A percentile compares a stretch with the other conserved stretches of the same genome.
Conservation (phyloP, 2,329 filamentous ascomycete genomes). For the Botryotinia globosa region DNA sequence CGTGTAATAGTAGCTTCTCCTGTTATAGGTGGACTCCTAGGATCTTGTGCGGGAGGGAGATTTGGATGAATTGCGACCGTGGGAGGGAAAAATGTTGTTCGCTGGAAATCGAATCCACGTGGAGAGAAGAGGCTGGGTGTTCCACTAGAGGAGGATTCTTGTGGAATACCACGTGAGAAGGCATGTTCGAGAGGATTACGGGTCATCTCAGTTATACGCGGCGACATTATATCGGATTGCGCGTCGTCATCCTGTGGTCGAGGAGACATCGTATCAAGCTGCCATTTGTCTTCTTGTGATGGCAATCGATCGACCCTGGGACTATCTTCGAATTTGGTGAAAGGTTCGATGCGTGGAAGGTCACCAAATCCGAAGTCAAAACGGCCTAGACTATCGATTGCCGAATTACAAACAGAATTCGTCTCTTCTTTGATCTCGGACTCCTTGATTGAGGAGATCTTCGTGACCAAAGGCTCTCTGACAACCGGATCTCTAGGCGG, state of each 20-base stretch:
- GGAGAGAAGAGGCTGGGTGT: conserved; percentile 56
- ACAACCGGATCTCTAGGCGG: conserved; percentile 25
- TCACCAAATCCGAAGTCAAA: conserved; percentile 37
- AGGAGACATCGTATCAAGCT: conserved; percentile 12
- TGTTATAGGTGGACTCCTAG: conserved; percentile 70
- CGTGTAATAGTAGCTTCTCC: conserved; percentile 73
- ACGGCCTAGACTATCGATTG: conserved; percentile 28
- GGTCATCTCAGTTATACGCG: conserved; percentile 38
- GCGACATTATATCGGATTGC: conserved; percentile 36
- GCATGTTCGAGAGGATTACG: conserved; percentile 32
- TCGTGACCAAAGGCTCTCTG: conserved; percentile 17
- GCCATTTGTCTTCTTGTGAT: conserved; percentile 5
- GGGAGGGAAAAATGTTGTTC: conserved; percentile 58
- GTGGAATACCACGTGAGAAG: conserved; percentile 28
- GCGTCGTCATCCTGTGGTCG: conserved; percentile 27
- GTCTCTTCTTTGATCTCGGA: conserved; percentile 21
- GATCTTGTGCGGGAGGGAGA: conserved; percentile 50
- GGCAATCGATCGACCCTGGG: conserved; percentile 4
- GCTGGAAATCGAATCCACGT: conserved; percentile 69
- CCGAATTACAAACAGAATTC: conserved; percentile 23
- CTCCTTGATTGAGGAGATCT: conserved; percentile 1
- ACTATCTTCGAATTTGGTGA: conserved; percentile 4
- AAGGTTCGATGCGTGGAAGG: conserved; percentile 7
- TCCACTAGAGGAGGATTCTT: conserved; percentile 28
- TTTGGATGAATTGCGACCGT: conserved; percentile 38